Evolutionary conservation across 208 protist species (phyloP).

Genomic region (Trypanosoma scelopori): DNA sequence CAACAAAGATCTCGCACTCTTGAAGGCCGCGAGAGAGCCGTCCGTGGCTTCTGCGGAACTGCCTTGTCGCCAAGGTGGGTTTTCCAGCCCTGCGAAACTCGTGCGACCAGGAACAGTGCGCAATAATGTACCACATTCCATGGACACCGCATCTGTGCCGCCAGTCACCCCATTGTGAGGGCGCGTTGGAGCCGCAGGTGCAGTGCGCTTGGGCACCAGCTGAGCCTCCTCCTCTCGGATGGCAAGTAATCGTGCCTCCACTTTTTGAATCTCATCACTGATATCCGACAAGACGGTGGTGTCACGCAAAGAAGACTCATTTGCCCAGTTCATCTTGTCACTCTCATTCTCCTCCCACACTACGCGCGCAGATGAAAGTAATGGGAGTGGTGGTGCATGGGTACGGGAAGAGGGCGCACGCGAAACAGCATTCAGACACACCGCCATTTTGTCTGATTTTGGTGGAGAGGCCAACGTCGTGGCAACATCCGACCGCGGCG

Average conservation of each 20-base stretch:
- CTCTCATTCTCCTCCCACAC: not conserved
- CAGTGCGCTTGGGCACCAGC: not conserved
- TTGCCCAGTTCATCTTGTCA: not conserved
- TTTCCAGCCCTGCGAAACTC: not conserved
- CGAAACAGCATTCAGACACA: too few relatives aligned
- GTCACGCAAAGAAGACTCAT: conserved; percentile 2
- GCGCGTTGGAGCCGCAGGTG: not conserved
- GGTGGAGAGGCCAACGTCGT: too few relatives aligned
- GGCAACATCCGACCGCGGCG: too few relatives aligned
- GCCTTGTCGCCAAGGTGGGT: not conserved
- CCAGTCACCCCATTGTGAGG: not conserved
- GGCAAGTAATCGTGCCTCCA: conserved; percentile 25
- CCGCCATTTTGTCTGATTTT: too few relatives aligned
- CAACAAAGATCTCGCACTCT: too few relatives aligned
- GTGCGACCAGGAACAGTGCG: not conserved
- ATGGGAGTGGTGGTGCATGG: not conserved
- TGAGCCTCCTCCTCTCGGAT: conserved; percentile 23
- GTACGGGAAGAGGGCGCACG: not conserved
- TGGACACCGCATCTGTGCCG: not conserved
- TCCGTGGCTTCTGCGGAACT: too few relatives aligned
- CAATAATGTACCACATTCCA: not conserved
- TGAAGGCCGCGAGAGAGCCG: not conserved
- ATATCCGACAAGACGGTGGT: conserved; percentile 22
- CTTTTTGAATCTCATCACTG: conserved; percentile 30
- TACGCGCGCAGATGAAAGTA: not conserved